Conservation (phyloP, 2,329 filamentous ascomycete species). For the Xenosphaeropsis pyriputrescens region DNA sequence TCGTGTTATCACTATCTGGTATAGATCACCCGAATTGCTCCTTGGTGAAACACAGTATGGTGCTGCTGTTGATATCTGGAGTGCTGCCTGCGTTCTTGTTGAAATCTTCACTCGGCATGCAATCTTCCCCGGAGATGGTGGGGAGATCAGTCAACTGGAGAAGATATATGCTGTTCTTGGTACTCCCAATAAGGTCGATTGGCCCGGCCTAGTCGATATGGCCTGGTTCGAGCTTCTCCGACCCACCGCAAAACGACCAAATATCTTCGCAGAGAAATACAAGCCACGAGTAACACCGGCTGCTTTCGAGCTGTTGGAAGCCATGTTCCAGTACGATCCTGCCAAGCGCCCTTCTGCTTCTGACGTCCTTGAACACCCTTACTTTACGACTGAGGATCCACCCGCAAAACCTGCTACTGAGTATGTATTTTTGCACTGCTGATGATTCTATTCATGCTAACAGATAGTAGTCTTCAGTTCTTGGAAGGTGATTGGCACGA, state of each 20-base stretch:
- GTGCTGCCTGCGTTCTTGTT: constrained; percentile 87
- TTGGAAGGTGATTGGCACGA: constrained; percentile 97
- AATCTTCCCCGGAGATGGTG: constrained; percentile 89
- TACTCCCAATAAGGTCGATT: constrained; percentile 70
- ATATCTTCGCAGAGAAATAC: constrained; percentile 73
- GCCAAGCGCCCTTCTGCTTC: constrained; percentile 68
- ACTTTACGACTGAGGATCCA: constrained; percentile 77
- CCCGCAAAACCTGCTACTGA: constrained; percentile 63
- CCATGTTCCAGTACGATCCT: constrained; percentile 87
- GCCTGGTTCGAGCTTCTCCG: constrained; percentile 92
- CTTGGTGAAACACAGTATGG: constrained; percentile 85
- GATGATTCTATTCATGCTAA: constrained; percentile 16
- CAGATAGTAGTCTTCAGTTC: constrained; percentile 40
- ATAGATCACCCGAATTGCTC: constrained; percentile 78
- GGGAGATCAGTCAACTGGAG: constrained; percentile 90
- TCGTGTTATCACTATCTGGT: constrained; percentile 98
- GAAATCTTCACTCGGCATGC: constrained; percentile 91
- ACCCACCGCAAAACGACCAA: constrained; percentile 57
- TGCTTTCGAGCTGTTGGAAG: constrained; percentile 67
- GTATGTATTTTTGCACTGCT: constrained; percentile 32
- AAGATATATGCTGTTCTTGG: constrained; percentile 92
- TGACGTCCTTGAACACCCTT: constrained; percentile 72
- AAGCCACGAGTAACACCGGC: constrained; percentile 60
- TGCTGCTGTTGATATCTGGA: constrained; percentile 89
- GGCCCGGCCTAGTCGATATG: constrained; percentile 86